phyloP scores from a whole-genome alignment of 208 protist genomes.

The Angomonas ambiguus region DNA sequence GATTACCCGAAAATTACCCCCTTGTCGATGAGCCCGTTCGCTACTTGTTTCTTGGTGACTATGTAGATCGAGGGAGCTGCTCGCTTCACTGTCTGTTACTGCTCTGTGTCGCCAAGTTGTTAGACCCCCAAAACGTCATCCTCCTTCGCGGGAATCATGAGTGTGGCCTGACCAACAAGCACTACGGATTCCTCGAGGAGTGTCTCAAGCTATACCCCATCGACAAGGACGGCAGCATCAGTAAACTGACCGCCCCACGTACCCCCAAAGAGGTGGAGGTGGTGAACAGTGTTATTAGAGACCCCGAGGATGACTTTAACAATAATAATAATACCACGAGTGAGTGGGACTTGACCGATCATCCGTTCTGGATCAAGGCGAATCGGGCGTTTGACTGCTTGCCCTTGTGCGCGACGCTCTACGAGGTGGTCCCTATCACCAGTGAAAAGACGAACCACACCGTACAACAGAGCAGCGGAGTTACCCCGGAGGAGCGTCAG shows the following conservation, averaged over 20 bases:
- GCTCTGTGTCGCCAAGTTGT: constrained; percentile 96
- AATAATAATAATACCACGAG: constrained; percentile 14
- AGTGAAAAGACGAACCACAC: not conserved
- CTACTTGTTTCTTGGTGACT: constrained; percentile 99
- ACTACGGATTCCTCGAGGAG: constrained; percentile 99
- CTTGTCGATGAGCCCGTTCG: constrained; percentile 54
- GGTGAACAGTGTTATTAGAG: not conserved
- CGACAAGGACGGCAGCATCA: constrained; percentile 32
- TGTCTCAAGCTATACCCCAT: constrained; percentile 90
- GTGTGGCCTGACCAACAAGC: constrained; percentile 96
- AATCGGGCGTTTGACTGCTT: constrained; percentile 73
- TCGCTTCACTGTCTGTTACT: constrained; percentile 94
- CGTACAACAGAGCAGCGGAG: no score
- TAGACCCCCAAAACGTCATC: constrained; percentile 97
- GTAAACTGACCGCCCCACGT: constrained; percentile 9
- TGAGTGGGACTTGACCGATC: constrained; percentile 60
- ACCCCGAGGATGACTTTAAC: not conserved
- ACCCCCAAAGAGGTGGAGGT: constrained; percentile 7
- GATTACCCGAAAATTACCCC: not conserved
- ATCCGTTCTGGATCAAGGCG: constrained; percentile 71
- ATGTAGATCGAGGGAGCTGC: constrained; percentile 98
- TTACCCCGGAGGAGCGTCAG: no score
- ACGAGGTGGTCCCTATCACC: constrained; percentile 31
- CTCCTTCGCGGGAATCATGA: constrained; percentile 99
- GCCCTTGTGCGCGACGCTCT: constrained; percentile 95